phyloP scores from a whole-genome alignment of 2,329 filamentous ascomycete genomes.

The Aspergillus candidus region DNA sequence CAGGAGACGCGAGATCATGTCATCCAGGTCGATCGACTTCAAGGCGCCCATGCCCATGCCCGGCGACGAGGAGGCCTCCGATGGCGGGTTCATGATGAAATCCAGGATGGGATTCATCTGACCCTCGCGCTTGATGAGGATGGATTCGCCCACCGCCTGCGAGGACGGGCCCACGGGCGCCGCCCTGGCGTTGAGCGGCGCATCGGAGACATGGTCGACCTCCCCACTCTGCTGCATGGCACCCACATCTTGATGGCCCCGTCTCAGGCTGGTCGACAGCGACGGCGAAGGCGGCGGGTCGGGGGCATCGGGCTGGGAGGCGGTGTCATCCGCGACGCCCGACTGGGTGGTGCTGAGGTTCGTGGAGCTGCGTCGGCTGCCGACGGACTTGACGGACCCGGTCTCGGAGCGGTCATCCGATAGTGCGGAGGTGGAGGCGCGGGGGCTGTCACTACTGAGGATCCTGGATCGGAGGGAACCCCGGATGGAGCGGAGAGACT shows the following conservation, averaged over 20 bases:
- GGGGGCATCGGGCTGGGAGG: conserved; percentile 44
- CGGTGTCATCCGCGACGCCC: conserved; percentile 41
- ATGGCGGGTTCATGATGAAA: conserved; percentile 39
- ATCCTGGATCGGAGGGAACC: conserved; percentile 82
- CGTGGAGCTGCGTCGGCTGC: conserved; percentile 42
- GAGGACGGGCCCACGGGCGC: conserved; percentile 47
- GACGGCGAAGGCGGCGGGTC: conserved; percentile 79
- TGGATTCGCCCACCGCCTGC: conserved; percentile 77
- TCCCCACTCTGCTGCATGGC: conserved; percentile 81
- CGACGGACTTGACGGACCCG: conserved; percentile 66
- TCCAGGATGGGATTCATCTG: conserved; percentile 60
- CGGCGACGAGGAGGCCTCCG: conserved; percentile 44
- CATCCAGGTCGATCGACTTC: conserved; percentile 89
- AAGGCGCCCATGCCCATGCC: conserved; percentile 80
- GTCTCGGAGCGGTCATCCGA: conserved; percentile 65
- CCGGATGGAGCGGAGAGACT: conserved; percentile 80
- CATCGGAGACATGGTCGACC: conserved; percentile 90
- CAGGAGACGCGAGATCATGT: conserved; percentile 90
- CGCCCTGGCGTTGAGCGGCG: conserved; percentile 66
- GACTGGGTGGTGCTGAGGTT: conserved; percentile 22
- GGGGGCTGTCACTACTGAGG: conserved; percentile 65
- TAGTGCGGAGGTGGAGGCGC: conserved; percentile 62
- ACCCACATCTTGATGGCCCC: conserved; percentile 69
- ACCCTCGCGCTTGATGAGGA: conserved; percentile 75
- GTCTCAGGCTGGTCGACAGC: conserved; percentile 65